Conservation (phyloP, 768 basidiomycete genomes). For the Tricholoma flavovirens region DNA sequence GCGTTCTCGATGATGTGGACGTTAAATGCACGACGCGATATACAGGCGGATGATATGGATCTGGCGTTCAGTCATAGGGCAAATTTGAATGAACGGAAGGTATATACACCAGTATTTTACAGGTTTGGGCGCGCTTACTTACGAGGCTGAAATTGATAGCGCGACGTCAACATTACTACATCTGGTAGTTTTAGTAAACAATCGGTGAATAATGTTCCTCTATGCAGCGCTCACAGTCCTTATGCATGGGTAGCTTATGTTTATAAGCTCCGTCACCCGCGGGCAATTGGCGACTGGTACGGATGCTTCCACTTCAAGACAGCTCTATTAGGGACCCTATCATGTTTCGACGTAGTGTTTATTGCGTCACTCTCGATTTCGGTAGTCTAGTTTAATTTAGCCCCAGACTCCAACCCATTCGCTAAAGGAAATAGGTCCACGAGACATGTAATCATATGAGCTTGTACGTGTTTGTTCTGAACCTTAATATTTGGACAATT, state of each 20-base stretch:
- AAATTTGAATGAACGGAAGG: neutral
- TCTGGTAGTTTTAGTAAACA: neutral
- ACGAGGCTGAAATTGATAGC: neutral
- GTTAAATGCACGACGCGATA: constrained; percentile 23
- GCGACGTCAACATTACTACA: neutral
- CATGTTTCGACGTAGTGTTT: no score
- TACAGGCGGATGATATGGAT: constrained; percentile 9
- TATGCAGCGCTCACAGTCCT: neutral
- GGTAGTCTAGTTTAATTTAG: no score
- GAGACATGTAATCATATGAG: no score
- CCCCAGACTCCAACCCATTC: no score
- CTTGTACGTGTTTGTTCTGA: no score
- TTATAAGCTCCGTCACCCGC: neutral
- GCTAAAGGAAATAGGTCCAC: no score
- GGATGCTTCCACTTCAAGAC: no score
- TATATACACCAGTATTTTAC: neutral
- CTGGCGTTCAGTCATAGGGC: neutral
- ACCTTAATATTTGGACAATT: no score
- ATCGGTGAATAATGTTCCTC: neutral
- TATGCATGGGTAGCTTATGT: neutral
- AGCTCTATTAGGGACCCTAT: no score
- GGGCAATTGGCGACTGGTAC: neutral
- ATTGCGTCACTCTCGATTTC: no score
- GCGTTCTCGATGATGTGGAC: constrained; percentile 35
- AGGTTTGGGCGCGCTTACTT: neutral